Evolutionary conservation across 208 protist genomes (phyloP), one percentile per base, ranked within the genome.

Genomic region (Leishmania mexicana): DNA sequence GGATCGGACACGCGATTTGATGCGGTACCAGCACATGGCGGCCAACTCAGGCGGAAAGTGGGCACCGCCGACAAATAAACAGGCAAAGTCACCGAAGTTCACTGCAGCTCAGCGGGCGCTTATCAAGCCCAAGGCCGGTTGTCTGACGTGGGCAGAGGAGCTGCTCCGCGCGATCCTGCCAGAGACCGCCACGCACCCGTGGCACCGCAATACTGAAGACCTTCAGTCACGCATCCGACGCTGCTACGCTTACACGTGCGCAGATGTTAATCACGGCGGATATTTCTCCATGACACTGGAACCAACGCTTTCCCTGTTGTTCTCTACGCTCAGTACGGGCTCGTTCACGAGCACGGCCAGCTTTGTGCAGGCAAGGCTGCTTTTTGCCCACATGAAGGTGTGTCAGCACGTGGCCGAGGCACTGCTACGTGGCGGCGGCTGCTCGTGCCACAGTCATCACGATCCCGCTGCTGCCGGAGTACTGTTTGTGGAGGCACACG

Each of bases 351-450:
- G 58, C 75, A 79, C 75, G 11, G 40, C 60, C 28, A 62, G 60
- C 60, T 3, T 80, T 19, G 31, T 85, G 17, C 49, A 54, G 21
- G 53, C 76, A 17, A 19, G 21, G 35, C 17, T 75, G 24, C 78
- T 85, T 53, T 85, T 81, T 75, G 38, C 78, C 38, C 64, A 79
- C 13, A 76, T 85, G 82, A 79, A 79, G 42, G 73, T 85, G 51
- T 74, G 42, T 49, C 82, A 82, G 42, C 82, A 82, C 65, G 77
- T 85, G 35, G 82, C 82, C 42, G 82, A 85, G 49, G 77, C 42
- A 13, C 21, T 77, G 72, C 45, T 7, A 58, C 77, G 24, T 31
- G 60, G 62, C 24, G 40, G 38, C 42, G 13, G 62, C 47, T 82
- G 78, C 45, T 65, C 76, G 2, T 85, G 78, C n/a, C 35, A 62